Percentiles rank a stretch among this genome's conserved stretches.
phyloP scores from a whole-genome alignment of 2,329 filamentous ascomycete species.

The Mollisia scopiformis region DNA sequence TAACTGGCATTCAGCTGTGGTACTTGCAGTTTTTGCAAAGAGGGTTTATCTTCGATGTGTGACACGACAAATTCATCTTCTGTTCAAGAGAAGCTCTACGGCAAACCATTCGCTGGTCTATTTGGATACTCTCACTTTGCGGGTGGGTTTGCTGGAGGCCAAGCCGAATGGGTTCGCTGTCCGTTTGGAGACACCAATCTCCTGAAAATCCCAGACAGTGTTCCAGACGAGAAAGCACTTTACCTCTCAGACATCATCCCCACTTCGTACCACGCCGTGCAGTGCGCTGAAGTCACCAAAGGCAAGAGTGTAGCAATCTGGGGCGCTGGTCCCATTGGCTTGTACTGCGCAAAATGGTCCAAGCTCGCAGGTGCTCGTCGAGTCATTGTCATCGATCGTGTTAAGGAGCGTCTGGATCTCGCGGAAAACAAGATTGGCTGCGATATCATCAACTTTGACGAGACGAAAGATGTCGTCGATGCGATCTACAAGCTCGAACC shows the following conservation, averaged over 20 bases:
- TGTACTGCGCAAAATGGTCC: slow-evolving; percentile 61
- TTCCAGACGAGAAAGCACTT: slow-evolving; percentile 68
- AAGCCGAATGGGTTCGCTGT: slow-evolving; percentile 69
- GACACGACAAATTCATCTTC: slow-evolving; percentile 61
- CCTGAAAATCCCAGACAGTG: slow-evolving; percentile 63
- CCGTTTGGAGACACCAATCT: slow-evolving; percentile 67
- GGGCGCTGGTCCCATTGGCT: slow-evolving; percentile 66
- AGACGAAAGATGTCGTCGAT: slow-evolving; percentile 54
- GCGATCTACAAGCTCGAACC: slow-evolving; percentile 62
- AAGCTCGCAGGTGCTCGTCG: slow-evolving; percentile 58
- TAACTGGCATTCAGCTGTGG: slow-evolving; percentile 39
- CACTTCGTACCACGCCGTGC: slow-evolving; percentile 66
- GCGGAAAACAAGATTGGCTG: slow-evolving; percentile 57
- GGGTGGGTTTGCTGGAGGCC: slow-evolving; percentile 68
- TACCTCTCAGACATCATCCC: slow-evolving; percentile 66
- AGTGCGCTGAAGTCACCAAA: slow-evolving; percentile 65
- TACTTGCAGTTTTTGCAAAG: slow-evolving; percentile 55
- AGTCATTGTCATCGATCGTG: slow-evolving; percentile 65
- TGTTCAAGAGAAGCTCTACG: slow-evolving; percentile 63
- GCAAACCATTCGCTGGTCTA: slow-evolving; percentile 49
- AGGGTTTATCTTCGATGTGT: slow-evolving; percentile 59
- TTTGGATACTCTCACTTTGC: slow-evolving; percentile 63
- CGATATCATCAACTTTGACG: slow-evolving; percentile 59
- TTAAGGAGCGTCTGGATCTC: slow-evolving; percentile 57
- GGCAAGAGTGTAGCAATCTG: slow-evolving; percentile 68